These are phyloP conservation scores for Leucaena leucocephala DNA, from an alignment of 306 rosid genomes.

Conservation along the genomic window DNA sequence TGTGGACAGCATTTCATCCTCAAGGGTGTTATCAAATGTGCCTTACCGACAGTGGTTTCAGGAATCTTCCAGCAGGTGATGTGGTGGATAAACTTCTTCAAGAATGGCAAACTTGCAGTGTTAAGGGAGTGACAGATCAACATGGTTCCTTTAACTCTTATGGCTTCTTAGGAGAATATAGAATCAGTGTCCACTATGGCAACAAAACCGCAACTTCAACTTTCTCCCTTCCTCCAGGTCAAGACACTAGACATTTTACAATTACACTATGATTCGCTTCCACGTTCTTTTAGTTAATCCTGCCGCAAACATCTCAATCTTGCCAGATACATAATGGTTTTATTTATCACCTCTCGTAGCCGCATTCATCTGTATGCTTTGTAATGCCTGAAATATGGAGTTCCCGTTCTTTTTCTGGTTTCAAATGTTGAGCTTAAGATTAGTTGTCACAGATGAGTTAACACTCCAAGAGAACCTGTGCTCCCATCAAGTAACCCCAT, in stretches of 20 bases:
- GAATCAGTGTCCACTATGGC: constrained; percentile 42
- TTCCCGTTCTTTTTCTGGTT: not conserved
- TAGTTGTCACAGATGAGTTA: not conserved
- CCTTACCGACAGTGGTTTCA: constrained; percentile 65
- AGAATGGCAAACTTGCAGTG: constrained; percentile 67
- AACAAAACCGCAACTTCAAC: constrained; percentile 59
- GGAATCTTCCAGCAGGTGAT: constrained; percentile 80
- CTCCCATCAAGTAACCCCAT: constrained; percentile 22
- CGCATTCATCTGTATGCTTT: not conserved
- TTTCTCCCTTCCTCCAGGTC: constrained; percentile 56
- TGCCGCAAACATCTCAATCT: too few species aligned
- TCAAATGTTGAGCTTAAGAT: not conserved
- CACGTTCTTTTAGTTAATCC: not conserved
- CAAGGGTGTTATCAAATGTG: constrained; percentile 93
- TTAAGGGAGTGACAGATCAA: constrained; percentile 56
- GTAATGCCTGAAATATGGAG: not conserved
- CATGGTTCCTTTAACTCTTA: constrained; percentile 75
- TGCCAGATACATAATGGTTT: not conserved
- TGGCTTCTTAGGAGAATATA: constrained; percentile 88
- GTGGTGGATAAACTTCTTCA: constrained; percentile 73
- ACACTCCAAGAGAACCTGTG: not conserved
- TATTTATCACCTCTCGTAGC: not conserved
- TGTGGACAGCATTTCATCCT: constrained; percentile 83
- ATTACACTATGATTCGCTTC: constrained; percentile 46
- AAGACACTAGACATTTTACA: constrained; percentile 72